Evolutionary conservation across 495 filamentous ascomycete genomes (phyloP).

Genomic region (Trichoderma virens): DNA sequence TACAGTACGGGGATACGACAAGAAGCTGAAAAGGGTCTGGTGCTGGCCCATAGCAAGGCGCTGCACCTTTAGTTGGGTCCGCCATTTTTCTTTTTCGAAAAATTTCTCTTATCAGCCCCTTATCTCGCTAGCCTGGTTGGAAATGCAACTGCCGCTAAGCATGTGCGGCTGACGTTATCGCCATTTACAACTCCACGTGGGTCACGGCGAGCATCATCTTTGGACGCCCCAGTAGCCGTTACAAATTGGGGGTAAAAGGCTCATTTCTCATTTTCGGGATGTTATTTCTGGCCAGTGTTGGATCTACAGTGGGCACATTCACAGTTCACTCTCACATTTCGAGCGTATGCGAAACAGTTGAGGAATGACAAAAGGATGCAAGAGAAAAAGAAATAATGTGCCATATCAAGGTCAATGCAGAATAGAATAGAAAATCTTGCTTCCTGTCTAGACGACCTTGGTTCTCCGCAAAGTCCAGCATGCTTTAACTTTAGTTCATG

Average conservation of each 20-base stretch:
- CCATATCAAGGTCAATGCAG: neutral
- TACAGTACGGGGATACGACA: neutral
- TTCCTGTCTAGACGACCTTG: neutral
- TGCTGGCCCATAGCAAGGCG: neutral
- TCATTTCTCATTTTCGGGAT: no score
- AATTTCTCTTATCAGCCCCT: slow-evolving; percentile 8
- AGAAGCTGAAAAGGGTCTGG: neutral
- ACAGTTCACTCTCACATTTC: no score
- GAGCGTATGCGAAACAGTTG: no score
- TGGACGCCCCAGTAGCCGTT: neutral
- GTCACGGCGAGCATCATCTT: neutral
- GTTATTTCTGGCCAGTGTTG: no score
- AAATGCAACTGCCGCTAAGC: neutral
- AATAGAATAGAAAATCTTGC: neutral
- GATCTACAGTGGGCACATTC: no score
- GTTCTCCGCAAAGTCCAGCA: neutral
- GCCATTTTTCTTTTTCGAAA: neutral
- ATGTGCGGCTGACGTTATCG: slow-evolving; percentile 7
- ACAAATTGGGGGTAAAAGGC: no score
- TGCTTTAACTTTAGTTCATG: neutral
- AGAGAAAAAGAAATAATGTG: neutral
- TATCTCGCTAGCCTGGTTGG: neutral
- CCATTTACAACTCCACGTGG: neutral
- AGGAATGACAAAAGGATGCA: neutral
- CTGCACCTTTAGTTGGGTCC: neutral